A percentile compares a stretch with the other conserved stretches of the same genome.
Evolutionary conservation across 352 stramenopile species (phyloP).

Genomic region (Globisporangium recalcitrans): DNA sequence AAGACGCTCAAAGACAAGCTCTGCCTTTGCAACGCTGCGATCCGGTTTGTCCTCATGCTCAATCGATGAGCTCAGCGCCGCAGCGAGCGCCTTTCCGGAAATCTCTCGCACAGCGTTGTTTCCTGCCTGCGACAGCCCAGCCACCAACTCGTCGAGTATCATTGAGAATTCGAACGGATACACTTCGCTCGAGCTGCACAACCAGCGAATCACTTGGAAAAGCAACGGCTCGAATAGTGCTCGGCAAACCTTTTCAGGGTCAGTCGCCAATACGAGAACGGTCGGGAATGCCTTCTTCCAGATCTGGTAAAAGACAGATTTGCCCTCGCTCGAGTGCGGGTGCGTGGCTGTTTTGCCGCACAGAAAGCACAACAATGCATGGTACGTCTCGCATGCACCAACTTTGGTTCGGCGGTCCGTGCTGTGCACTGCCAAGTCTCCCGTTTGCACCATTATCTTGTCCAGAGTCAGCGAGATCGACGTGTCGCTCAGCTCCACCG

Average conservation of each 20-base stretch:
- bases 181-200: conserved; percentile 43
- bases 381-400: conserved; percentile 58
- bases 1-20: conserved; percentile 60
- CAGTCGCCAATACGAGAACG: conserved; percentile 51
- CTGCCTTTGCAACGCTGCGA: conserved; percentile 22
- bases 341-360: conserved; percentile 67
- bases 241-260: conserved; percentile 66
- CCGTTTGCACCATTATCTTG: conserved; percentile 46
- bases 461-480: conserved; percentile 38
- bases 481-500: conserved; percentile 42
- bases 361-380: conserved; percentile 63
- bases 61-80: conserved; percentile 38
- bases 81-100: conserved; percentile 52
- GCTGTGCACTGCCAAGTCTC: conserved; percentile 37
- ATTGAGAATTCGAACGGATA: conserved; percentile 67
- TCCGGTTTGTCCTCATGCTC: conserved; percentile 24
- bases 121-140: conserved; percentile 45
- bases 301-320: conserved; percentile 55
- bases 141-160: conserved; percentile 53
- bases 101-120: conserved; percentile 54
- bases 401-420: conserved; percentile 61
- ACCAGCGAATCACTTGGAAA: conserved; percentile 70
- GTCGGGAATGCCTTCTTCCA: conserved; percentile 51
- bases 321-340: conserved; percentile 49
- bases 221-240: conserved; percentile 67